Evolutionary conservation across 176 grass and related monocot species (phyloP).

Genomic region (Phyllostachys edulis): DNA sequence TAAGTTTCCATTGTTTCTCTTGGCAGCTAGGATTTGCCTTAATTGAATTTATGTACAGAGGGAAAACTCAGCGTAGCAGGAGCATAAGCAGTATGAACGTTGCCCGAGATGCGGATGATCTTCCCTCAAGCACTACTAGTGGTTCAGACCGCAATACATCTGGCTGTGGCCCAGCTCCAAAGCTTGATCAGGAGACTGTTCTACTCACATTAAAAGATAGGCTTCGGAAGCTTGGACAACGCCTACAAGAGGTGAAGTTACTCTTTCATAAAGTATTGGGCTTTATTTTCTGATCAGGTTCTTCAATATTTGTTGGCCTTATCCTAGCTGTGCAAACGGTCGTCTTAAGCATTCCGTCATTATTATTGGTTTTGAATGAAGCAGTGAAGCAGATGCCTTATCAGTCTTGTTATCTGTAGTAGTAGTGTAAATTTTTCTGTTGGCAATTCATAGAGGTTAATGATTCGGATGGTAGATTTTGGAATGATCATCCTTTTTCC

Average conservation of each 20-base stretch:
- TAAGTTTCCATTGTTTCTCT: constrained; percentile 10
- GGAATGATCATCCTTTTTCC: neutral
- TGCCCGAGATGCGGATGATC: constrained; percentile 33
- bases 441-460: neutral
- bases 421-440: neutral
- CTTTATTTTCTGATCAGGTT: constrained; percentile 5
- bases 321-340: neutral
- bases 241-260: constrained; percentile 59
- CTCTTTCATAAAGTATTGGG: constrained; percentile 8
- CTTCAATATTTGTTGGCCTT: constrained; percentile 8
- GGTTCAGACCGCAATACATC: constrained; percentile 44
- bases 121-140: constrained; percentile 34
- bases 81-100: constrained; percentile 35
- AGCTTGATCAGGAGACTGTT: constrained; percentile 45
- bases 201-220: constrained; percentile 57
- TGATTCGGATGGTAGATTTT: neutral
- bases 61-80: constrained; percentile 54
- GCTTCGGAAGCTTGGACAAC: constrained; percentile 57
- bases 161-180: constrained; percentile 48
- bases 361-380: no score
- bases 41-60: constrained; percentile 53
- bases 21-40: constrained; percentile 9
- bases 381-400: no score
- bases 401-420: neutral
- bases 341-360: neutral